Conservation (phyloP, 352 stramenopile species). For the Globisporangium nunn region DNA sequence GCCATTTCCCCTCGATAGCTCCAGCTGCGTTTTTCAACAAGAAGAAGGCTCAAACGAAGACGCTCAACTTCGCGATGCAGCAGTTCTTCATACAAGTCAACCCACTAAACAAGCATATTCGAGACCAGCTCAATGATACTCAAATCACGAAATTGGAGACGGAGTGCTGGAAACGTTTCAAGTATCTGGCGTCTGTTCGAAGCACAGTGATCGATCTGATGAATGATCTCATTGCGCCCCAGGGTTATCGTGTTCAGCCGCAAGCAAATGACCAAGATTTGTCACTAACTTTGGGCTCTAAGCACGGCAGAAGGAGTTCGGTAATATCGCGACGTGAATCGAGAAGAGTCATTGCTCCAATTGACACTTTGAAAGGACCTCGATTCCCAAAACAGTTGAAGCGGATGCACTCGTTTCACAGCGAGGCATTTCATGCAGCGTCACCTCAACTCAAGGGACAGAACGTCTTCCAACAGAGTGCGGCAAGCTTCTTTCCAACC, state of each 20-base stretch:
- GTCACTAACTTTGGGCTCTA: background rate
- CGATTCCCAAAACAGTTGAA: background rate
- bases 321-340: conserved; percentile 11
- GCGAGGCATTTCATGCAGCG: background rate
- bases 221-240: conserved; percentile 20
- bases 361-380: conserved; percentile 6
- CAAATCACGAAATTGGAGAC: conserved; percentile 32
- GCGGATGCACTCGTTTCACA: conserved; percentile 14
- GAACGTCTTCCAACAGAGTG: background rate
- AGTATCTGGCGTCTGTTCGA: conserved; percentile 27
- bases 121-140: conserved; percentile 27
- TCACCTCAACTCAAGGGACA: background rate
- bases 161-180: conserved; percentile 49
- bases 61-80: conserved; percentile 19
- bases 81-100: conserved; percentile 55
- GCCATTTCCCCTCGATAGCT: background rate
- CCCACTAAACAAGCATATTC: conserved; percentile 47
- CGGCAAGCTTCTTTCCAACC: too few species aligned
- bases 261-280: background rate
- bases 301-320: background rate
- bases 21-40: conserved; percentile 1
- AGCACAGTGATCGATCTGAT: conserved; percentile 24
- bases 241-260: background rate
- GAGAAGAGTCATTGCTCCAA: conserved; percentile 8
- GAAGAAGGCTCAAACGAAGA: conserved; percentile 17